These are phyloP conservation scores for Saccharomycopsis hybrid DNA, from an alignment of 1,139 yeast genomes.

Conservation along the genomic window DNA sequence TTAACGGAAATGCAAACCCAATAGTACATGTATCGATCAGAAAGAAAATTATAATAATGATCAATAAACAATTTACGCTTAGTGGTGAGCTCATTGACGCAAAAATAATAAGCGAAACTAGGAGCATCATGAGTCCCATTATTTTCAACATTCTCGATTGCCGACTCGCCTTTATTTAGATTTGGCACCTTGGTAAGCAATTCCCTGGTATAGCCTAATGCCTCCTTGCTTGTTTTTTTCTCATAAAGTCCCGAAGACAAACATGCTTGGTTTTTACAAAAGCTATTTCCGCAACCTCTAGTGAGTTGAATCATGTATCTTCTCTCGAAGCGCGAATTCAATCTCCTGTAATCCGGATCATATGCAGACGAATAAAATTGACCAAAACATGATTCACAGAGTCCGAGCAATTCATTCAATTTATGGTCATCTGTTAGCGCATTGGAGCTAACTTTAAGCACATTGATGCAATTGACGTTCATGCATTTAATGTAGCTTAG, in stretches of 20 bases:
- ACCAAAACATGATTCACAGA: conserved; percentile 48
- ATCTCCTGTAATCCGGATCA: conserved; percentile 40
- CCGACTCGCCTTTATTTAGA: too few species aligned
- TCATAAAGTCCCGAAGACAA: conserved; percentile 24
- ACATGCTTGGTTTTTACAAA: conserved; percentile 44
- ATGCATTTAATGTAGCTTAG: conserved; percentile 28
- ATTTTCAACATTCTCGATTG: too few species aligned
- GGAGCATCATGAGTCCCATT: too few species aligned
- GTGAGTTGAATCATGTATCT: conserved; percentile 47
- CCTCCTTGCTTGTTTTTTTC: conserved; percentile 29
- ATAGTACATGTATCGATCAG: conserved; percentile 4
- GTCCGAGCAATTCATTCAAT: conserved; percentile 25
- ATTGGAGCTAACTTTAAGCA: not conserved
- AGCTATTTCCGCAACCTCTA: conserved; percentile 43
- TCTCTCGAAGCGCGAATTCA: conserved; percentile 43
- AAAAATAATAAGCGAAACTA: conserved; percentile 34
- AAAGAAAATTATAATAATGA: conserved; percentile 3
- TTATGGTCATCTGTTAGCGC: not conserved
- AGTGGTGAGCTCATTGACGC: conserved; percentile 41
- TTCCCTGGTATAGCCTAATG: too few species aligned
- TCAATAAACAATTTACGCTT: conserved; percentile 32
- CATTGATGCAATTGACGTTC: conserved; percentile 34
- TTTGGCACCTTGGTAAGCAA: too few species aligned
- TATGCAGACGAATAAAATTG: conserved; percentile 39
- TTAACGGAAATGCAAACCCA: conserved; percentile 12